phyloP scores from a whole-genome alignment of 768 basidiomycete genomes.

The Albatrellus ellisii region DNA sequence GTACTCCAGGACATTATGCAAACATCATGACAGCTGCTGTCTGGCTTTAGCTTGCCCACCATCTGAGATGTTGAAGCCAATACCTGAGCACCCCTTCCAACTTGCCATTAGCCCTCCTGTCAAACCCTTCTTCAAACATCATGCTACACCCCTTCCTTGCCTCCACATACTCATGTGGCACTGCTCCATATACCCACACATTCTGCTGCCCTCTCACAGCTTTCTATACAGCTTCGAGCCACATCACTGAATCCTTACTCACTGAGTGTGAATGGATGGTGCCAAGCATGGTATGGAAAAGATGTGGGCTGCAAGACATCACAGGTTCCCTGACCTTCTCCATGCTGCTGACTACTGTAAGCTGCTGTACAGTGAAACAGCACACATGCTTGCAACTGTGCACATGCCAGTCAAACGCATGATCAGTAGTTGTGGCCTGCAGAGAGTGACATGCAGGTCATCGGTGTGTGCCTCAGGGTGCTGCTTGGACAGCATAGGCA shows the following conservation, averaged over 20 bases:
- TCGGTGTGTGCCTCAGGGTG: no score
- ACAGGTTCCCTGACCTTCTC: slow-evolving; percentile 46
- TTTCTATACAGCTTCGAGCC: slow-evolving; percentile 39
- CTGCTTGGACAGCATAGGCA: no score
- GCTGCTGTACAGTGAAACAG: no score
- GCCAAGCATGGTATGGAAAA: slow-evolving; percentile 33
- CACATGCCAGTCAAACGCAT: no score
- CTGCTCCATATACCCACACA: slow-evolving; percentile 19
- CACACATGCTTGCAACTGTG: no score
- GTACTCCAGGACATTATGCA: slow-evolving; percentile 24
- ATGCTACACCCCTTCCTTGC: slow-evolving; percentile 42
- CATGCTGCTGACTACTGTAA: no score
- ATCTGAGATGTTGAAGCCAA: slow-evolving; percentile 23
- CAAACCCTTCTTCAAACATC: slow-evolving; percentile 35
- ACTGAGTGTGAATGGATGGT: slow-evolving; percentile 22
- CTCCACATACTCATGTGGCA: slow-evolving; percentile 14
- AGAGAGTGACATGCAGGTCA: no score
- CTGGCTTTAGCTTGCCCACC: slow-evolving; percentile 56
- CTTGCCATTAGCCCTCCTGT: slow-evolving; percentile 47
- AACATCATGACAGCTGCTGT: slow-evolving; percentile 33
- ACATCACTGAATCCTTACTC: slow-evolving; percentile 31
- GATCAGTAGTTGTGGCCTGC: no score
- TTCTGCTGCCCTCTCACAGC: slow-evolving; percentile 40
- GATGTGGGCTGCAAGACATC: slow-evolving; percentile 35
- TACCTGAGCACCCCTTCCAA: slow-evolving; percentile 40